Conservation (phyloP, 2,329 filamentous ascomycete species). For the Alternaria sp. region DNA sequence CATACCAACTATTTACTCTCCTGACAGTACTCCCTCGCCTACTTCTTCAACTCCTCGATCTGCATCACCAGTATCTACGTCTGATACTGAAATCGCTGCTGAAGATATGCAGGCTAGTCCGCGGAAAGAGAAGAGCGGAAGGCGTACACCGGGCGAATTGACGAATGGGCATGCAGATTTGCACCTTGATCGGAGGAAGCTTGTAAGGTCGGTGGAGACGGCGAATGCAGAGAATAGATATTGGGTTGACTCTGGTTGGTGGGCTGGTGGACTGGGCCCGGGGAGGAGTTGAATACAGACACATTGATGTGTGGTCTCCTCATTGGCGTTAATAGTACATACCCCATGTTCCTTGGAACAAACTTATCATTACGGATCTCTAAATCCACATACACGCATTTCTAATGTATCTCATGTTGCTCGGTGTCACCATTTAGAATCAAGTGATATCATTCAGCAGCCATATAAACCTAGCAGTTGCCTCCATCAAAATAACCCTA, state of each 20-base stretch:
- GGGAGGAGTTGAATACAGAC: constrained; percentile 1
- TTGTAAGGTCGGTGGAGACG: constrained; percentile 40
- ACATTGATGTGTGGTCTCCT: background rate
- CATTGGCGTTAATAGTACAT: background rate
- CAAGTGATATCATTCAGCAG: background rate
- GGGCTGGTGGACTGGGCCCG: constrained; percentile 45
- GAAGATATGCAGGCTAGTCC: constrained; percentile 15
- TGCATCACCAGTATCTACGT: constrained; percentile 28
- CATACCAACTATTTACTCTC: constrained; percentile 33
- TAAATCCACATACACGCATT: background rate
- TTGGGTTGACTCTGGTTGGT: constrained; percentile 49
- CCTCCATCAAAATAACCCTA: background rate
- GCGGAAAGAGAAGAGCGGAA: constrained; percentile 13
- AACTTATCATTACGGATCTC: background rate
- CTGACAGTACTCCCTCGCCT: constrained; percentile 21
- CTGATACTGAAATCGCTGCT: constrained; percentile 21
- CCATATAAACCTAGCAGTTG: background rate
- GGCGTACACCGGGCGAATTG: constrained; percentile 31
- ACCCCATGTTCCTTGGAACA: background rate
- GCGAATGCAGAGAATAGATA: constrained; percentile 40
- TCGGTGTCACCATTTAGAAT: background rate
- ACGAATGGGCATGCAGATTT: constrained; percentile 52
- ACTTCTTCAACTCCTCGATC: constrained; percentile 34
- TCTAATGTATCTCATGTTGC: background rate
- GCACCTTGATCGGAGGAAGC: constrained; percentile 48